Base-by-base conservation (phyloP, 2,329 filamentous ascomycete genomes). In the Venturia pyrina region DNA sequence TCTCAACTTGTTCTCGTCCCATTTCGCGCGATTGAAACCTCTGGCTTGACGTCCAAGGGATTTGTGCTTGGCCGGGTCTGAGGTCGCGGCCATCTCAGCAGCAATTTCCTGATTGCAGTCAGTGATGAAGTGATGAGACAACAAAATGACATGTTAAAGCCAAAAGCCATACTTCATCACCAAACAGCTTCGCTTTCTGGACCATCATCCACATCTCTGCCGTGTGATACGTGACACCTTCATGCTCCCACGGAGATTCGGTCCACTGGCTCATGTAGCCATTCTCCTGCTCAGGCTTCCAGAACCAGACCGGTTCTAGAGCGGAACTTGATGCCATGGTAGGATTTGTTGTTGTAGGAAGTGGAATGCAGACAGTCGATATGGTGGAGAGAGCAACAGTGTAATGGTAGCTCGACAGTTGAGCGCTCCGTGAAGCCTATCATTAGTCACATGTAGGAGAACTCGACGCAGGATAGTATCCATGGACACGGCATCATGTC, bases 201-300 rank as follows among this genome's bases (percentile, higher is more conserved):
- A 78, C 73, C 78, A 80, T 80, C 78, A 80, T 80, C 76, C 77
- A 80, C 77, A 79, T 78, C 69, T 80, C 78, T 17, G 77, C 74
- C 1, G 74, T 76, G 4, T 68, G 68, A 67, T 80, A 80, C 62
- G 66, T 74, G 65, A 73, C 68, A 28, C 73, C 74, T n/a, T 74
- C 70, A 59, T 74, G 71, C 46, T 71, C 75, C 70, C 87, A 88
- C 1, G 78, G 74, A 21, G 76, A 79, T 63, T 75, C 70, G 71
- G 84, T 86, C 85, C 85, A 89, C 74, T 89, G 86, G 0, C 82
- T 85, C n/a, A 89, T 78, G 74, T 80, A 87, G 50, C 84, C 85
- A 41, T 81, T 76, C 2, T 75, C 71, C 0, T 75, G 69, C 66
- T 84, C 78, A 59, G 73, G 72, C 53, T 73, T 70, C 74, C 73